Evolutionary conservation across 495 filamentous ascomycete species (phyloP).

Genomic region (Aspergillus diversus): DNA sequence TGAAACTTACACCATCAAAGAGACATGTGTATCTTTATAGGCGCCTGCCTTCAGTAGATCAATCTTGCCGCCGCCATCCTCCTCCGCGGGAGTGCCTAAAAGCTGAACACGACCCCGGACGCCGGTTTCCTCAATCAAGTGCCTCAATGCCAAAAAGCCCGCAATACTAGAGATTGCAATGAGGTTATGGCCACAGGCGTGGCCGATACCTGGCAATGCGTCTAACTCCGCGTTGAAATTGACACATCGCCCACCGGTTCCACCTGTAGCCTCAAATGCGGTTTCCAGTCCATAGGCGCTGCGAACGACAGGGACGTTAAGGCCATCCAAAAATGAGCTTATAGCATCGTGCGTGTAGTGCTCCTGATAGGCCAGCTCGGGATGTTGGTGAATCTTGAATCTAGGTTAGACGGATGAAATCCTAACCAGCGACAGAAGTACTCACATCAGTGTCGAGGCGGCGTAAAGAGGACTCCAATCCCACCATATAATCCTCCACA

Average conservation of each 20-base stretch:
- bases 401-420: no score
- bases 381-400: no score
- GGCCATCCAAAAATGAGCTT: no score
- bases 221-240: conserved; percentile 43
- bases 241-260: conserved; percentile 29
- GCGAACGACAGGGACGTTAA: no score
- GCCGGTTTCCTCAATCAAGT: conserved; percentile 25
- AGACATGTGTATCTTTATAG: conserved; percentile 59
- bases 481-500: no score
- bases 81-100: conserved; percentile 68
- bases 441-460: no score
- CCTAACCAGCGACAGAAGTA: no score
- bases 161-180: conserved; percentile 60
- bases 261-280: background rate
- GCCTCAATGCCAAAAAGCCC: conserved; percentile 51
- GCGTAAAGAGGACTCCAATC: no score
- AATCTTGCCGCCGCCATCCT: conserved; percentile 67
- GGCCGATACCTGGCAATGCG: conserved; percentile 58
- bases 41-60: conserved; percentile 59
- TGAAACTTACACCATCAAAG: conserved; percentile 40
- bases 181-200: conserved; percentile 67
- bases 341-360: no score
- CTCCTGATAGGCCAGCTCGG: no score
- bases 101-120: conserved; percentile 57
- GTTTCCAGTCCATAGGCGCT: no score